phyloP scores from a whole-genome alignment of 169 alveolate species.

The Perkinsus olseni region DNA sequence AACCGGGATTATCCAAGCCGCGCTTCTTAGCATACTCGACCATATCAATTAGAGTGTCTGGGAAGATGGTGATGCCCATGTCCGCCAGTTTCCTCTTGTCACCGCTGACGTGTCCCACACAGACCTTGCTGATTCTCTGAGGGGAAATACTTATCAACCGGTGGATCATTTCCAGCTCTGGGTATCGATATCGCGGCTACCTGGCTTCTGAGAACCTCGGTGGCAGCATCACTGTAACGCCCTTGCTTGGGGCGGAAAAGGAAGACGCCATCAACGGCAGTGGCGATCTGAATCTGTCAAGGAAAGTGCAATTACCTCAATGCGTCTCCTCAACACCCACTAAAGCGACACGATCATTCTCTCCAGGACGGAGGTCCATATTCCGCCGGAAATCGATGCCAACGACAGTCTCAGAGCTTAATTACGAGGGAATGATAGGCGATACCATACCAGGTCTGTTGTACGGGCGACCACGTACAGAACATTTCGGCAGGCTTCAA shows the following conservation, averaged over 20 bases:
- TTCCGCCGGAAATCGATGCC: background rate
- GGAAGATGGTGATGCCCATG: background rate
- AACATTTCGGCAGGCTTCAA: background rate
- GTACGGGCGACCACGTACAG: too few relatives aligned
- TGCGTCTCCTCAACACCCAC: background rate
- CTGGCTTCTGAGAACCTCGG: background rate
- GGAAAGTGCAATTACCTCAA: background rate
- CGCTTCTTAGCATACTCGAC: background rate
- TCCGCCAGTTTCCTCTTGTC: background rate
- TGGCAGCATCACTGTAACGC: background rate
- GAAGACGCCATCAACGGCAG: background rate
- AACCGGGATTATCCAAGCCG: background rate
- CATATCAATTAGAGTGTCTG: background rate
- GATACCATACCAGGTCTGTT: too few relatives aligned
- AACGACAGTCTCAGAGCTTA: background rate
- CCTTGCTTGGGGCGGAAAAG: background rate
- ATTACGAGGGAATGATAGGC: background rate
- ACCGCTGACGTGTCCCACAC: background rate
- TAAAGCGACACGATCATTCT: background rate
- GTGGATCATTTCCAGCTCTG: too few relatives aligned
- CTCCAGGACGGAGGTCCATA: background rate
- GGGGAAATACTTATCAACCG: too few relatives aligned
- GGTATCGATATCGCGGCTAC: background rate
- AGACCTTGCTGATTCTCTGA: too few relatives aligned
- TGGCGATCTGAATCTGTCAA: background rate